Base-by-base conservation (phyloP, 495 filamentous ascomycete species). In the Neurospora terricola region DNA sequence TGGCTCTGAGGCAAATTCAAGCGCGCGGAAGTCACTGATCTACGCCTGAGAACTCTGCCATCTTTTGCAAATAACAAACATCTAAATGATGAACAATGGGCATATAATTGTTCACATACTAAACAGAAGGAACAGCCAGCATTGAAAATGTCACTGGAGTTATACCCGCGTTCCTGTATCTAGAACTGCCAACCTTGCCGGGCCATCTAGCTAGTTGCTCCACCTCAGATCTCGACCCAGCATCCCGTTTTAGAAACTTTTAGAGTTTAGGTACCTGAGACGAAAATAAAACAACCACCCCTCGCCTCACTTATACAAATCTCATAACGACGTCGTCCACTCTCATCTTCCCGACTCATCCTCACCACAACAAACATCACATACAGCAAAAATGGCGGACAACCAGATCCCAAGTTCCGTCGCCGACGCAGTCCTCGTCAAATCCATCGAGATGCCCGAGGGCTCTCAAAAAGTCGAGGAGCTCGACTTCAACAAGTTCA, bases 401-500 rank as follows among this genome's bases (percentile, higher is more conserved):
- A 81, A 83, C 71, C 71, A 73, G 4, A 85, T 88, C 23, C 94
- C 94, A 37, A 79, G 87, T 34, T 87, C 87, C 66, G 94, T 91
- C 74, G 91, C 90, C 21, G 88, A 92, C 80, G 94, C 96, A 11
- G 96, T 99, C 23, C 86, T 99, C n/a, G 91, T 94, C 73, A 88
- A 91, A 42, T 98, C 96, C 3, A 90, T 90, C 43, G 91, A 94
- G 23, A 88, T 98, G 59, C 93, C 96, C 3, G 85, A 87, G 72
- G 90, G 85, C 27, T 86, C 91, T 5, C 88, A 89, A 71, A 85
- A 90, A 77, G 94, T 98, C 14, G 86, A 89, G 76, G 96, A 96
- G 42, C 86, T 98, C 70, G 96, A 98, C 77, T 98, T 98, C 83
- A 92, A 97, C 82, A 80, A 90, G 37, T 92, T 90, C 78, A 85